Evolutionary conservation across 768 basidiomycete species (phyloP), one percentile per base, ranked within the genome.

Genomic region (Podaxis sp.): DNA sequence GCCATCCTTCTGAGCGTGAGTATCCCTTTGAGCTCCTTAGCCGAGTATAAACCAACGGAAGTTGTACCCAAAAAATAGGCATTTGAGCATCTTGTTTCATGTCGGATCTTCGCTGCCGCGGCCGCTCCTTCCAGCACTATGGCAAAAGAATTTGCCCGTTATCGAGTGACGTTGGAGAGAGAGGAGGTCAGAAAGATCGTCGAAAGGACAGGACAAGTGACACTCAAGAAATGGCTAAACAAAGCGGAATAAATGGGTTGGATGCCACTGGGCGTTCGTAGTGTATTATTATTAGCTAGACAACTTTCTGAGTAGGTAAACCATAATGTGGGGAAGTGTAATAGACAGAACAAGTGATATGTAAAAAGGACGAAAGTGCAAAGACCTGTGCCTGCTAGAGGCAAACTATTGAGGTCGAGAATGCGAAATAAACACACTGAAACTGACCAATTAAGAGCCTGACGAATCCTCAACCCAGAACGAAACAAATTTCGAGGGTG

Each of bases 221-320:
- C 81, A 64, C 72, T 94, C 57, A 90, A 83, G 69, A 90, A 89
- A 69, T 93, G 92, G 92, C 75, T 92, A 57, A 83, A 73, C 53
- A 90, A 86, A 63, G 81, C 82, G 1, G 76, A 76, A 65, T 79
- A 66, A 23, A 48, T 18, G 14, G 25, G 61, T 25, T 53, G 3
- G 28, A 21, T 40, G 16, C 23, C 21, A 27, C n/a, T 47, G 46
- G 48, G 38, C 35, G 36, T 28, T 37, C 59, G 42, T 54, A 62
- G 13, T 52, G 48, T 50, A 57, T 48, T 53, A 60, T 60, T 32
- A 21, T 28, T 55, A 23, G 32, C 21, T 10, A 13, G 6, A 48
- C 35, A 37, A 37, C 42, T 46, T 32, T 44, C 10, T 40, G 25
- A 51, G 23, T 40, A 59, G 21, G 48, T 50, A 23, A 42, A 28